These are phyloP conservation scores for Ophiostoma ulmi DNA, from an alignment of 2,329 filamentous ascomycete species.

Conservation along the genomic window DNA sequence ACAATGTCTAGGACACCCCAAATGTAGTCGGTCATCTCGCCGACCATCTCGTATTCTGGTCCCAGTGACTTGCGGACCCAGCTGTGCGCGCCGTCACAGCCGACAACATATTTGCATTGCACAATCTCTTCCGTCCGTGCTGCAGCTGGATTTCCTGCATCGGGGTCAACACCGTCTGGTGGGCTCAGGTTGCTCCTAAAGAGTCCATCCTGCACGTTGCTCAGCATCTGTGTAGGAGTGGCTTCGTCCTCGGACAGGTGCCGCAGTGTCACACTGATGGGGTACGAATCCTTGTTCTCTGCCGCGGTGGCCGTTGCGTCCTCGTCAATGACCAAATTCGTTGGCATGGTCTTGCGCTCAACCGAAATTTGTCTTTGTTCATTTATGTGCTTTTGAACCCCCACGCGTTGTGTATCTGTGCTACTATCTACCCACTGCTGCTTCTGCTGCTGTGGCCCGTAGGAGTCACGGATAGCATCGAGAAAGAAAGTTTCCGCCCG, in stretches of 20 bases:
- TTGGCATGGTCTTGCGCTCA: conserved; percentile 53
- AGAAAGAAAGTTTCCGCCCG: conserved; percentile 64
- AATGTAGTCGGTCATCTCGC: conserved; percentile 46
- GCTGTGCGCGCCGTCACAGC: conserved; percentile 63
- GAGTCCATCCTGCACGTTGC: conserved; percentile 45
- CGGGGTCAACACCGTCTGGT: neutral
- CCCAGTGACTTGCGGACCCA: conserved; percentile 56
- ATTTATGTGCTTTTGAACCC: neutral
- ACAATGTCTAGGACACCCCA: conserved; percentile 39
- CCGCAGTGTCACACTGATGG: conserved; percentile 52
- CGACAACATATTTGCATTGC: conserved; percentile 59
- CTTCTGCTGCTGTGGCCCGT: conserved; percentile 48
- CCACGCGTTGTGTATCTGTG: neutral
- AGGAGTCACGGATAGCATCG: conserved; percentile 35
- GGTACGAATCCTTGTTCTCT: conserved; percentile 43
- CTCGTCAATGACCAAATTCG: conserved; percentile 47
- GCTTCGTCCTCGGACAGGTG: conserved; percentile 52
- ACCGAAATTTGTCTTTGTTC: conserved; percentile 37
- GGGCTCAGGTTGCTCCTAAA: conserved; percentile 49
- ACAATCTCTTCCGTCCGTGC: conserved; percentile 41
- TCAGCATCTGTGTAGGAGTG: conserved; percentile 38
- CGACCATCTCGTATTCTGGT: conserved; percentile 43
- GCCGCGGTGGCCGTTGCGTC: conserved; percentile 37
- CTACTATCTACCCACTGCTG: conserved; percentile 49
- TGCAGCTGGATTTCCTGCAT: conserved; percentile 20